Conservation (phyloP, 2,329 filamentous ascomycete genomes). For the Verticillium albo-atrum region DNA sequence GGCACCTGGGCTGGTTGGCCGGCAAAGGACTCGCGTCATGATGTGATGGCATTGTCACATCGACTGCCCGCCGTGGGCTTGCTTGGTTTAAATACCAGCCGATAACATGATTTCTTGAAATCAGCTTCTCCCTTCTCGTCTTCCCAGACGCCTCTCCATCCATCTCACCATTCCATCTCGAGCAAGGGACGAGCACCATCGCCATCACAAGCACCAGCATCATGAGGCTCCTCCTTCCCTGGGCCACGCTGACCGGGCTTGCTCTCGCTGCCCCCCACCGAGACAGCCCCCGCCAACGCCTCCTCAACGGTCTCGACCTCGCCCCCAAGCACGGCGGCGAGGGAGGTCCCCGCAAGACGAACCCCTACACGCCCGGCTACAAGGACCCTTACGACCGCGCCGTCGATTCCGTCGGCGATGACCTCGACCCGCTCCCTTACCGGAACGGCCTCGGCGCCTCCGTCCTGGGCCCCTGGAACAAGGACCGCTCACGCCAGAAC, state of each 20-base stretch:
- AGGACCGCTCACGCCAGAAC: constrained; percentile 61
- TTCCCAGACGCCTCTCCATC: no score
- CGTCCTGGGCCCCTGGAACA: constrained; percentile 67
- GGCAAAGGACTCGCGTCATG: background rate
- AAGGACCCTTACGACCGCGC: constrained; percentile 59
- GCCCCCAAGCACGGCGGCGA: constrained; percentile 35
- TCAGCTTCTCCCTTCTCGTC: no score
- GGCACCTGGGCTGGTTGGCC: background rate
- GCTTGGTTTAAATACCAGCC: background rate
- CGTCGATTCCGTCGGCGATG: constrained; percentile 54
- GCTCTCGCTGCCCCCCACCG: constrained; percentile 16
- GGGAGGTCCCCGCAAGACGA: constrained; percentile 12
- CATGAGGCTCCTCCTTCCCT: constrained; percentile 7
- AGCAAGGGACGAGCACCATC: no score
- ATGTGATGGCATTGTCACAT: background rate
- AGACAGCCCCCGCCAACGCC: constrained; percentile 52
- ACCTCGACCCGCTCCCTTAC: constrained; percentile 61
- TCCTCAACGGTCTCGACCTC: constrained; percentile 44
- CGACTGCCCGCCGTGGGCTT: background rate
- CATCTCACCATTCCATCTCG: no score
- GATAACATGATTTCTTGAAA: no score
- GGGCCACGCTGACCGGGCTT: constrained; percentile 7
- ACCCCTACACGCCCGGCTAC: constrained; percentile 56
- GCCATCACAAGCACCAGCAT: no score
- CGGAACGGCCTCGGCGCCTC: constrained; percentile 61